phyloP scores from a whole-genome alignment of 805 yeast genomes.

The Candida patagonica region DNA sequence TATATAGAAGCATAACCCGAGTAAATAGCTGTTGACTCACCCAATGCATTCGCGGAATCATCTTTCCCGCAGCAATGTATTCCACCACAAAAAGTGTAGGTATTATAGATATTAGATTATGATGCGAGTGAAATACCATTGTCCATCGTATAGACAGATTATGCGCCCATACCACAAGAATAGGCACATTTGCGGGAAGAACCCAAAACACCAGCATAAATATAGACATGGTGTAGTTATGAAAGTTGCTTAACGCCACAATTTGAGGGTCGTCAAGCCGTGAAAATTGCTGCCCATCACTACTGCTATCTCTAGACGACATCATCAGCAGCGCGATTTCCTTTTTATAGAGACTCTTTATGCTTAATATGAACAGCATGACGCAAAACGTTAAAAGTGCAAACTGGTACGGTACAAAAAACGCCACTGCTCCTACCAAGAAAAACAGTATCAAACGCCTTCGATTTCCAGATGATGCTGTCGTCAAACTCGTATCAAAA shows the following conservation, averaged over 20 bases:
- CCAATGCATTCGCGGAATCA: constrained; percentile 33
- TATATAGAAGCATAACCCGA: constrained; percentile 37
- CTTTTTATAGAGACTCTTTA: constrained; percentile 17
- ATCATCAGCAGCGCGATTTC: not conserved
- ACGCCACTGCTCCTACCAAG: constrained; percentile 39
- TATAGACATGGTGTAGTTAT: constrained; percentile 55
- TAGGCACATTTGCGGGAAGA: constrained; percentile 69
- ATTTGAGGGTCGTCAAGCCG: constrained; percentile 8
- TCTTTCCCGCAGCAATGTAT: constrained; percentile 40
- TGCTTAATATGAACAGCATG: constrained; percentile 47
- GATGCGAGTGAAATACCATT: constrained; percentile 65
- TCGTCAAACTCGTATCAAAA: too few relatives aligned
- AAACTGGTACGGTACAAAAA: constrained; percentile 74
- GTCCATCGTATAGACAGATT: constrained; percentile 69
- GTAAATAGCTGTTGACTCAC: constrained; percentile 21
- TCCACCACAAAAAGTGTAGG: constrained; percentile 61
- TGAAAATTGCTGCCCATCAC: constrained; percentile 5
- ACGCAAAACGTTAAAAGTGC: constrained; percentile 54
- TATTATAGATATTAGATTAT: constrained; percentile 65
- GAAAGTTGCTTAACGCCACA: constrained; percentile 22
- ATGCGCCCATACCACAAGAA: constrained; percentile 71
- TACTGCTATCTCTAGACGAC: not conserved
- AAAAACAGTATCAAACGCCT: not conserved
- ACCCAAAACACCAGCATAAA: constrained; percentile 67
- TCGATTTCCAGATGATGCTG: not conserved